Evolutionary conservation across 75 land plant species (phyloP).

Genomic region (Pseudotsuga menziesii): DNA sequence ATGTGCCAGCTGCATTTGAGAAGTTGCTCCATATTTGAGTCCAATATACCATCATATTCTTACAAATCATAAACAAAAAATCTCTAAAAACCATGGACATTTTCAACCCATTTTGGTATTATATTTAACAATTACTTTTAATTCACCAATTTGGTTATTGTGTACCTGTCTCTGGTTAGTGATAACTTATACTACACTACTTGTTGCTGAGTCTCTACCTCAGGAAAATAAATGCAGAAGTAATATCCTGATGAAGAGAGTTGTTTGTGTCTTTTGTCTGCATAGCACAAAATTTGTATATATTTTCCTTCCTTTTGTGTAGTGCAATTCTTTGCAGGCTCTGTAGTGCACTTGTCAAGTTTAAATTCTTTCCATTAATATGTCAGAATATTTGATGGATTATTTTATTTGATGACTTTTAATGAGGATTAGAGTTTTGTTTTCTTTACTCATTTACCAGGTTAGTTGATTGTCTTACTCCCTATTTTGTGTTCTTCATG

Average conservation of each 20-base stretch:
- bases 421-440: not conserved
- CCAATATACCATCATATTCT: too few relatives aligned
- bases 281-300: not conserved
- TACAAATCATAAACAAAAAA: too few relatives aligned
- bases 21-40: too few relatives aligned
- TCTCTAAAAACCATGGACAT: too few relatives aligned
- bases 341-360: not conserved
- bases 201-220: not conserved
- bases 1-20: too few relatives aligned
- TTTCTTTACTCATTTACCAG: not conserved
- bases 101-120: too few relatives aligned
- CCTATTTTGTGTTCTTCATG: not conserved
- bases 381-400: not conserved
- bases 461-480: not conserved
- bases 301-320: not conserved
- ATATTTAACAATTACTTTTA: too few relatives aligned
- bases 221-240: not conserved
- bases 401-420: not conserved
- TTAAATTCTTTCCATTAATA: not conserved
- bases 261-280: not conserved
- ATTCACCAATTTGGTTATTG: too few relatives aligned
- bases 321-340: not conserved
- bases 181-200: not conserved
- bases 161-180: too few relatives aligned
- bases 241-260: not conserved